Base-by-base conservation (phyloP, 345 rosid species). In the Citrus cavaleriei region DNA sequence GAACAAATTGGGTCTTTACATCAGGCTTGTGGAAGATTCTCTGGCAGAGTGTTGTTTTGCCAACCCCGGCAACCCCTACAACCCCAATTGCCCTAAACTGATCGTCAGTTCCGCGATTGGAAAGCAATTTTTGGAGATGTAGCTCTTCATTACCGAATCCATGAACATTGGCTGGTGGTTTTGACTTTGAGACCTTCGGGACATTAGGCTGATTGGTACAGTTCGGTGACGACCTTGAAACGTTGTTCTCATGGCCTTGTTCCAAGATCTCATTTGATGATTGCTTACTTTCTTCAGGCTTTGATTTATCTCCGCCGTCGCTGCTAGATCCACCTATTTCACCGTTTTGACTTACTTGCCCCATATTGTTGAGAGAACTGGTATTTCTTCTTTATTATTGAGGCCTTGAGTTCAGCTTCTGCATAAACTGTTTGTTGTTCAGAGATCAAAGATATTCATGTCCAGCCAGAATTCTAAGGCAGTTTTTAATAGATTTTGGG, bases 1-100 rank as follows among this genome's bases (percentile, higher is more conserved):
- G 86, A 35, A 73, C 46, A 55, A 80, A 83, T 24, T 32, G 59
- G 6, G 30, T 6, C 70, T 65, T 80, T 16, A 80, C 71, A n/a
- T 69, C 40, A 7, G 32, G 28, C 0, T 16, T 63, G 28, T 46
- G 49, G 40, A 73, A 75, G n/a, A 80, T 22, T 7, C 62, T 1
- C 42, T 46, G 70, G 70, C 70, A 71, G 2, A 83, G 68, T 13
- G 71, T 77, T 1, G 83, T 73, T 9, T 77, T 80, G 28, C 81
- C 77, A 0, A 37, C 8, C 1, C 81, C 81, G 2, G 7, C 28
- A 19, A 4, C 27, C 30, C 79, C 80, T 0, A 60, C 65, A 54
- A 80, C 70, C 55, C 79, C 81, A 5, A 77, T 32, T 30, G 79
- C 73, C 22, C 70, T 74, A 66, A 77, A 74, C 55, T 16, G 7